Evolutionary conservation across 2,329 filamentous ascomycete species (phyloP).

Genomic region (Decorospora gaudefroyi): DNA sequence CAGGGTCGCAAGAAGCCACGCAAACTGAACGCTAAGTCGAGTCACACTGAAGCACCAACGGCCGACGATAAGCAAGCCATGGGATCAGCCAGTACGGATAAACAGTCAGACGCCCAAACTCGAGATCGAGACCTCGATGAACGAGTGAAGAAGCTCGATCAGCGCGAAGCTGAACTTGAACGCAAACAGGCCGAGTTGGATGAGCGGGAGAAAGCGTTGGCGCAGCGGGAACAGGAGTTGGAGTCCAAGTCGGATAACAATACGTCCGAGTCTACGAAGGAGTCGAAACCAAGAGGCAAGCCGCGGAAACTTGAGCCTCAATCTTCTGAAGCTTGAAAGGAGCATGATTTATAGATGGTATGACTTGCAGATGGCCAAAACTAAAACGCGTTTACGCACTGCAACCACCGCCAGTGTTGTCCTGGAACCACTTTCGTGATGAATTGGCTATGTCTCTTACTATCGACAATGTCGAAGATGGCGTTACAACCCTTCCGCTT

Average conservation of each 20-base stretch:
- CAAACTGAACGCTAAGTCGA: slow-evolving; percentile 17
- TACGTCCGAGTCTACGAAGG: not conserved
- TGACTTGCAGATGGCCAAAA: too few species aligned
- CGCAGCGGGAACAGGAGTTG: slow-evolving; percentile 6
- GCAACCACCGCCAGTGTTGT: too few species aligned
- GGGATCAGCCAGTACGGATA: not conserved
- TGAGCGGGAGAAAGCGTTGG: slow-evolving; percentile 6
- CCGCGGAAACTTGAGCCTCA: slow-evolving; percentile 21
- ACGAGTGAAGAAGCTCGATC: slow-evolving; percentile 1
- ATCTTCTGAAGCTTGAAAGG: not conserved
- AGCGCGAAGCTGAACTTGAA: slow-evolving; percentile 4
- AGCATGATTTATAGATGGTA: too few species aligned
- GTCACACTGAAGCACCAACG: not conserved
- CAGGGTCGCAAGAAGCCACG: slow-evolving; percentile 23
- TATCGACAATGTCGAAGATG: too few species aligned
- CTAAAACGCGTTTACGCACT: too few species aligned
- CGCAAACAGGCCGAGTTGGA: slow-evolving; percentile 8
- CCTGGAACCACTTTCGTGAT: too few species aligned
- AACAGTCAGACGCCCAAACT: not conserved
- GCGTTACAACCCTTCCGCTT: too few species aligned
- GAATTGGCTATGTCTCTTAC: too few species aligned
- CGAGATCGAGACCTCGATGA: not conserved
- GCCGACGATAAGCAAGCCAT: not conserved
- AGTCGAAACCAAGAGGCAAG: slow-evolving; percentile 9
- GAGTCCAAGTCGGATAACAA: slow-evolving; percentile 1